phyloP scores from a whole-genome alignment of 768 basidiomycete species.

The Ephemerocybe angulata region DNA sequence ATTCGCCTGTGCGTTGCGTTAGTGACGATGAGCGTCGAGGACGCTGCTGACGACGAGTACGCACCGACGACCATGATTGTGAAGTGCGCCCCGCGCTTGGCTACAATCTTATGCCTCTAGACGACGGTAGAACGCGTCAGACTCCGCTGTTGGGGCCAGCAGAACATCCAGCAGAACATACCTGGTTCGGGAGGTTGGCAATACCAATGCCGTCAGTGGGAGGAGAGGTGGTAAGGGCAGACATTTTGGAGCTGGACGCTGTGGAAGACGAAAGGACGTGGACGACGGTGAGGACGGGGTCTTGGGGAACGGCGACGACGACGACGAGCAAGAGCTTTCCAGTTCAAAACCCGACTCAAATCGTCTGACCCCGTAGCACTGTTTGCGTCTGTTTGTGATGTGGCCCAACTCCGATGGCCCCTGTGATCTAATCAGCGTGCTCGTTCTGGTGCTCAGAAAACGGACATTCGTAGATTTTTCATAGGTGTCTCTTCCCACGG shows the following conservation, averaged over 20 bases:
- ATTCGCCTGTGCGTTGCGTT: constrained; percentile 91
- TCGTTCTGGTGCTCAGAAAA: no score
- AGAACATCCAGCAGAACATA: constrained; percentile 36
- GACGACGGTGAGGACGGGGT: constrained; percentile 22
- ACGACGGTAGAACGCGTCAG: no score
- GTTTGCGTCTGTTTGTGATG: constrained; percentile 24
- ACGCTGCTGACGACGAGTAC: no score
- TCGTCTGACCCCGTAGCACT: constrained; percentile 31
- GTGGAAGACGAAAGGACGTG: constrained; percentile 21
- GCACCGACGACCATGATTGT: constrained; percentile 98
- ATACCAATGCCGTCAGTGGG: constrained; percentile 83
- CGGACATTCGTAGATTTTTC: no score
- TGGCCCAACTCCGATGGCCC: no score
- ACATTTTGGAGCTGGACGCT: constrained; percentile 35
- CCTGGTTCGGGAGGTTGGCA: constrained; percentile 98
- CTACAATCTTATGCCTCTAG: constrained; percentile 99
- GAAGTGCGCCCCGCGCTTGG: constrained; percentile 95
- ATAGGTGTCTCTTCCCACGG: no score
- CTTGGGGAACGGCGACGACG: constrained; percentile 21
- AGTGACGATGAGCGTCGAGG: no score
- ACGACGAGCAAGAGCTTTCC: constrained; percentile 13
- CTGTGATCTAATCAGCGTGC: no score
- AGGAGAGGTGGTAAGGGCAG: constrained; percentile 34
- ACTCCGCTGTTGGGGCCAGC: no score
- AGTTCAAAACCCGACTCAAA: no score